Conservation (phyloP, 176 grass and related monocot genomes). For the Aegilops longissima region DNA sequence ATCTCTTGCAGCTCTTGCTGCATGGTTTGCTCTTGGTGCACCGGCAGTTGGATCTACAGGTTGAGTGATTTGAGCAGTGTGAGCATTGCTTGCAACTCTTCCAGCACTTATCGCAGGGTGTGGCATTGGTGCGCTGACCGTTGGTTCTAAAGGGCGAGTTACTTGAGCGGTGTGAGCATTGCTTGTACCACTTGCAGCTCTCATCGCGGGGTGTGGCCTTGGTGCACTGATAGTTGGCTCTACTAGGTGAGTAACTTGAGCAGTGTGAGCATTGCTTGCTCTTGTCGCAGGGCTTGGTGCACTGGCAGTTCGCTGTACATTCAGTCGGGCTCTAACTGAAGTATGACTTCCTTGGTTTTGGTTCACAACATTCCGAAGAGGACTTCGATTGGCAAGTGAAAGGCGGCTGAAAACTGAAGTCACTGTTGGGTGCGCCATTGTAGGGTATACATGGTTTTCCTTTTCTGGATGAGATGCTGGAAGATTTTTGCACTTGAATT, state of each 20-base stretch:
- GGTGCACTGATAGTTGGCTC: not conserved
- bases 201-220: too few relatives aligned
- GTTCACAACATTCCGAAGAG: not conserved
- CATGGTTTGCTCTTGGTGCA: not conserved
- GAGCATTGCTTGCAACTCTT: not conserved
- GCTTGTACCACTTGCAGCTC: not conserved
- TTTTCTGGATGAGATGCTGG: constrained; percentile 43
- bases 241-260: not conserved
- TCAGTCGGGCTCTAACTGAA: not conserved
- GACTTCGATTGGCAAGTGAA: not conserved
- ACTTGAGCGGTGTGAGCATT: not conserved
- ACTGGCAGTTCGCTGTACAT: not conserved
- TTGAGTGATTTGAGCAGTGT: not conserved
- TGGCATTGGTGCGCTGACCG: too few relatives aligned
- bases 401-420: not conserved
- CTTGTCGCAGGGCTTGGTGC: not conserved
- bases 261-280: not conserved
- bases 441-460: constrained; percentile 15
- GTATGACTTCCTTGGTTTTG: not conserved
- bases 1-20: not conserved
- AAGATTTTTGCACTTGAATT: constrained; percentile 27
- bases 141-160: not conserved
- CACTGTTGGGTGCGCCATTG: not conserved
- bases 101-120: not conserved
- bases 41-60: not conserved